Evolutionary conservation across 768 basidiomycete genomes (phyloP).

Genomic region (Gautieria morchelliformis): DNA sequence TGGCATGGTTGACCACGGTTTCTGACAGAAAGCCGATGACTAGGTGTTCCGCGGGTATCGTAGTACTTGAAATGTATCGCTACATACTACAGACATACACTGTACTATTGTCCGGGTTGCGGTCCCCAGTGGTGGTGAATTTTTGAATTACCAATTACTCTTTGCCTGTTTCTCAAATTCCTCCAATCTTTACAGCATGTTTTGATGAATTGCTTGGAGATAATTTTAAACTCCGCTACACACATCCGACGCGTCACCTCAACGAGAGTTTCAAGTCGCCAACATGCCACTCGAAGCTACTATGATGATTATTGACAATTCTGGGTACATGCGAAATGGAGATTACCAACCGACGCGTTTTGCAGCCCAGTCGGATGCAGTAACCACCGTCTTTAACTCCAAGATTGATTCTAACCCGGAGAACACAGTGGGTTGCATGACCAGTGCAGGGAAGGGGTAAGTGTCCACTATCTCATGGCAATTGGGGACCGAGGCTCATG

Average conservation of each 20-base stretch:
- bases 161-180: too few species aligned
- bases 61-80: too few species aligned
- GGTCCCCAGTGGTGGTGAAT: too few species aligned
- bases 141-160: too few species aligned
- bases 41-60: too few species aligned
- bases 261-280: neutral
- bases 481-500: neutral
- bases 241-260: neutral
- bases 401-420: slow-evolving; percentile 97
- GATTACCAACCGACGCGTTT: slow-evolving; percentile 84
- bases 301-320: slow-evolving; percentile 96
- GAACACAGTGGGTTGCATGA: slow-evolving; percentile 96
- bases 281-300: slow-evolving; percentile 94
- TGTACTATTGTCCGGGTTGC: too few species aligned
- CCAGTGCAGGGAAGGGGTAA: slow-evolving; percentile 94
- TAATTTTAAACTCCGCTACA: too few species aligned
- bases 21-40: too few species aligned
- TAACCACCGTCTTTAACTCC: slow-evolving; percentile 79
- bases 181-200: too few species aligned
- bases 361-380: slow-evolving; percentile 86
- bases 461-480: slow-evolving; percentile 13
- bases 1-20: too few species aligned
- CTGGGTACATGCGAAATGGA: slow-evolving; percentile 93
- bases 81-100: too few species aligned
- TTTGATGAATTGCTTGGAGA: too few species aligned